phyloP scores from a whole-genome alignment of 306 rosid species.

The Medicago lupulina region DNA sequence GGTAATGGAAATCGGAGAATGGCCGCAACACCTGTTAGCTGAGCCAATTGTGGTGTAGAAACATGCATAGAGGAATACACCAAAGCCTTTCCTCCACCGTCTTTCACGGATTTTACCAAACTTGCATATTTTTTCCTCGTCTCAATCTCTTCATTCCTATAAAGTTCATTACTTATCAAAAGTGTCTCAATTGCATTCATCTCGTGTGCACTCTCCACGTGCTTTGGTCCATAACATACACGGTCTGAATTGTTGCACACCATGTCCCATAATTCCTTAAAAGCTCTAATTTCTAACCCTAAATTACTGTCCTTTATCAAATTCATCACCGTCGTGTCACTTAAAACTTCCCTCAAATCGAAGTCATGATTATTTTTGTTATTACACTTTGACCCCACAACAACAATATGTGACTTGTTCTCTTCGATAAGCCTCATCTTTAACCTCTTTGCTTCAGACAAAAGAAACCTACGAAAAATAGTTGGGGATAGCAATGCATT shows the following conservation, averaged over 20 bases:
- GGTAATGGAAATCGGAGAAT: slow-evolving; percentile 59
- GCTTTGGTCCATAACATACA: slow-evolving; percentile 43
- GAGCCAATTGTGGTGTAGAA: slow-evolving; percentile 32
- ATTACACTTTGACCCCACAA: background rate
- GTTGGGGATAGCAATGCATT: background rate
- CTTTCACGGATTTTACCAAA: slow-evolving; percentile 42
- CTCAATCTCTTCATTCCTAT: slow-evolving; percentile 39
- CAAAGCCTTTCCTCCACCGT: slow-evolving; percentile 51
- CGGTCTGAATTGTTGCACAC: slow-evolving; percentile 40
- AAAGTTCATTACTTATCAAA: slow-evolving; percentile 46
- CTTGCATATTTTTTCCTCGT: slow-evolving; percentile 17
- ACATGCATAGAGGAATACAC: slow-evolving; percentile 50
- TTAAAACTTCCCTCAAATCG: slow-evolving; percentile 37
- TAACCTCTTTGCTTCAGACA: slow-evolving; percentile 40
- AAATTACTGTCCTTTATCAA: slow-evolving; percentile 35
- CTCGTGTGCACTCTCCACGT: slow-evolving; percentile 48
- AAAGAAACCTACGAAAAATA: slow-evolving; percentile 24
- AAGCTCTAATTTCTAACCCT: slow-evolving; percentile 33
- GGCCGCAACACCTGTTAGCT: slow-evolving; percentile 46
- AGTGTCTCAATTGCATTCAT: slow-evolving; percentile 52
- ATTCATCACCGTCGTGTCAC: slow-evolving; percentile 39
- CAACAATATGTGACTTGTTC: slow-evolving; percentile 35
- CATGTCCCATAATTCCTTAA: slow-evolving; percentile 44
- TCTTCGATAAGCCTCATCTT: slow-evolving; percentile 38
- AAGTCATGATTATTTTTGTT: background rate